These are phyloP conservation scores for Ustilago curta DNA, from an alignment of 1,284 basidiomycete genomes.

Conservation along the genomic window DNA sequence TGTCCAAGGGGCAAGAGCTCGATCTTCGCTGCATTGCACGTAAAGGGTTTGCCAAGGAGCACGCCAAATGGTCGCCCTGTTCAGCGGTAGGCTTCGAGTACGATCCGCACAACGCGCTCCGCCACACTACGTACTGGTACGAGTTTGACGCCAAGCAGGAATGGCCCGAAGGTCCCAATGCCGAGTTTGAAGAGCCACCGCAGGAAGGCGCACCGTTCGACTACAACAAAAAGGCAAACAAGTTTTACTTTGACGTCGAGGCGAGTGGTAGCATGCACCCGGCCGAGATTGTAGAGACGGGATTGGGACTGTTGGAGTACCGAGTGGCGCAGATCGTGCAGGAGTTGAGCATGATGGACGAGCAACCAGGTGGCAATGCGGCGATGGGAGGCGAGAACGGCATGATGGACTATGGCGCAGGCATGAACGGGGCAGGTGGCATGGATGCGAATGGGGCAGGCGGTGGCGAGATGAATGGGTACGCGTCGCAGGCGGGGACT, in stretches of 20 bases:
- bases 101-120: conserved; percentile 95
- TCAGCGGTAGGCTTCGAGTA: conserved; percentile 97
- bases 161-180: conserved; percentile 66
- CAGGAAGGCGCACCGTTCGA: conserved; percentile 63
- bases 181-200: conserved; percentile 64
- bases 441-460: conserved; percentile 22
- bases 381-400: conserved; percentile 25
- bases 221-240: conserved; percentile 58
- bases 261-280: conserved; percentile 64
- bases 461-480: conserved; percentile 31
- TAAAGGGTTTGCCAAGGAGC: conserved; percentile 98
- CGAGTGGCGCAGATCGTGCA: conserved; percentile 67
- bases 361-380: conserved; percentile 23
- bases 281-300: conserved; percentile 65
- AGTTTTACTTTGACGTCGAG: conserved; percentile 69
- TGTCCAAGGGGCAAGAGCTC: conserved; percentile 93
- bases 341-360: conserved; percentile 64
- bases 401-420: conserved; percentile 38
- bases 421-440: conserved; percentile 9
- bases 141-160: conserved; percentile 73
- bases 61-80: conserved; percentile 98
- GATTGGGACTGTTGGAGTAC: conserved; percentile 62
- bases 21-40: conserved; percentile 88
- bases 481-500: conserved; percentile 11
- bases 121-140: conserved; percentile 96